phyloP scores from a whole-genome alignment of 1,284 basidiomycete species.

The Austroboletus novae-zelandiae region DNA sequence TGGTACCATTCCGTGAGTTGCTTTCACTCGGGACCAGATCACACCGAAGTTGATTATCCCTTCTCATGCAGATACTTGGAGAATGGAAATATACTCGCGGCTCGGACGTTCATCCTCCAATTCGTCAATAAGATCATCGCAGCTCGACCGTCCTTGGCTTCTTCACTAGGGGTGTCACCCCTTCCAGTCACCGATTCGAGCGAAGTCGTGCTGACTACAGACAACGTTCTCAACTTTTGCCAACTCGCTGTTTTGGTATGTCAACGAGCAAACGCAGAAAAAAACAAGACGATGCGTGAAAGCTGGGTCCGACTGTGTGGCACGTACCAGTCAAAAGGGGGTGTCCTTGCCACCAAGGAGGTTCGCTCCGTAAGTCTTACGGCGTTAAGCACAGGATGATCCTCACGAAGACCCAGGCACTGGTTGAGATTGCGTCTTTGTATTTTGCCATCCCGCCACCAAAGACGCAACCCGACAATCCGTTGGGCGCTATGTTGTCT shows the following conservation, averaged over 20 bases:
- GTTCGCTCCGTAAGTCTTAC: constrained; percentile 65
- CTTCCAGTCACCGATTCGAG: constrained; percentile 45
- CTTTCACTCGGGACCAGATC: neutral
- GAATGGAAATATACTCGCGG: constrained; percentile 84
- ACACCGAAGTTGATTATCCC: neutral
- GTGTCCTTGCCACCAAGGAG: constrained; percentile 60
- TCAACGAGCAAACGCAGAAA: constrained; percentile 76
- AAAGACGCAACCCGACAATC: constrained; percentile 66
- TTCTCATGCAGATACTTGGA: constrained; percentile 61
- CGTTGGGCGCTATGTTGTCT: constrained; percentile 81
- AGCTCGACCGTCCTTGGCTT: constrained; percentile 38
- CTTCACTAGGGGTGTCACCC: constrained; percentile 42
- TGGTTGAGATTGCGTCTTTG: constrained; percentile 59
- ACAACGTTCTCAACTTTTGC: constrained; percentile 78
- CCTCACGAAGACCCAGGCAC: constrained; percentile 31
- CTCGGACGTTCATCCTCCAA: constrained; percentile 77
- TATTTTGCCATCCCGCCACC: constrained; percentile 83
- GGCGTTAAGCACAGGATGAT: neutral
- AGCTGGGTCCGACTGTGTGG: constrained; percentile 82
- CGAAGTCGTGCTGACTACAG: constrained; percentile 71
- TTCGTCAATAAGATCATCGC: constrained; percentile 63
- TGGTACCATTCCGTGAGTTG: constrained; percentile 75
- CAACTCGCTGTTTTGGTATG: constrained; percentile 84
- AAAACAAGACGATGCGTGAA: constrained; percentile 69
- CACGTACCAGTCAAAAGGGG: constrained; percentile 71